Percentiles rank a stretch among this genome's conserved stretches.
Conservation (phyloP, 495 filamentous ascomycete species). For the Gamarada debralockiae region DNA sequence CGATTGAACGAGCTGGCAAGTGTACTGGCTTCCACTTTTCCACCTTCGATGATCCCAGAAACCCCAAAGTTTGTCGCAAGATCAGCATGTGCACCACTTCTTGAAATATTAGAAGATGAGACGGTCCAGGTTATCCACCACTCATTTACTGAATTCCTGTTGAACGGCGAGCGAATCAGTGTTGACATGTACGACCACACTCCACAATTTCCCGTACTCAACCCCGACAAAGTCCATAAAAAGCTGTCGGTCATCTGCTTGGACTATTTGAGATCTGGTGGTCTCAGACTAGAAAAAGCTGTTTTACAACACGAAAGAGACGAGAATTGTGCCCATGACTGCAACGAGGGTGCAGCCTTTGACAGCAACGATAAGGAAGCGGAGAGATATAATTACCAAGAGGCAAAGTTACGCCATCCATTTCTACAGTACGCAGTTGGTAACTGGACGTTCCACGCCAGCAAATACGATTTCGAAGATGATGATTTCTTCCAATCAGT, state of each 20-base stretch:
- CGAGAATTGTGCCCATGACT: slow-evolving; percentile 13
- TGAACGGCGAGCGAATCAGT: slow-evolving; percentile 16
- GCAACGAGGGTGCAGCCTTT: not conserved
- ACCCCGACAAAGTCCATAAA: slow-evolving; percentile 26
- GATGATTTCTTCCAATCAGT: slow-evolving; percentile 1
- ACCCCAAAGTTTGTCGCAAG: slow-evolving; percentile 27
- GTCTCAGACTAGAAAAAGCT: not conserved
- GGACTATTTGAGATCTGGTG: slow-evolving; percentile 12
- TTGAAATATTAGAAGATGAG: slow-evolving; percentile 47
- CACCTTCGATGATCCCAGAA: too few species aligned
- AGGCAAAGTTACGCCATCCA: slow-evolving; percentile 13
- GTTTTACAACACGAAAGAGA: not conserved
- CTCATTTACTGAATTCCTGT: slow-evolving; percentile 49
- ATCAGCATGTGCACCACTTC: slow-evolving; percentile 42
- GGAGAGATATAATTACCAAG: slow-evolving; percentile 5
- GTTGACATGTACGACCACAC: too few species aligned
- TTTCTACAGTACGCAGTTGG: slow-evolving; percentile 30
- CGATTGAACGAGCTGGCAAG: slow-evolving; percentile 31
- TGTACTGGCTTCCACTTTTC: not conserved
- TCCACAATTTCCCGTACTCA: slow-evolving; percentile 28
- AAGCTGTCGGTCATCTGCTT: not conserved
- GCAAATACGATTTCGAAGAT: slow-evolving; percentile 8
- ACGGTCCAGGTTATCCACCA: slow-evolving; percentile 48
- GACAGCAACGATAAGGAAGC: not conserved
- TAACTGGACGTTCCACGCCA: slow-evolving; percentile 27